Evolutionary conservation across 2,329 filamentous ascomycete species (phyloP).

Genomic region (Alternaria panax): DNA sequence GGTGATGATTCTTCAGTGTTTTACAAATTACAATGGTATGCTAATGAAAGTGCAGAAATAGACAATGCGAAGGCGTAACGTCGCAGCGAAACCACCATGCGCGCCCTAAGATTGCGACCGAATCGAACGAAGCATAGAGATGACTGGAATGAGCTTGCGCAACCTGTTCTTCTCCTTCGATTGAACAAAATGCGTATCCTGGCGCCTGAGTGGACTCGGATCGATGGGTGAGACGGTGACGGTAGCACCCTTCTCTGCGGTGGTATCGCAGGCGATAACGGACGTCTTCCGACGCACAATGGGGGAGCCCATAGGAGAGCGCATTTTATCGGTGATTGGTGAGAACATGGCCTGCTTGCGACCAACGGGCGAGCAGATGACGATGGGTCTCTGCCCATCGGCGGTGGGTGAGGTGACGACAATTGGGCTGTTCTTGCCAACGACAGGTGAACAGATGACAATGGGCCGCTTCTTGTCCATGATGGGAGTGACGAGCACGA

Average conservation of each 20-base stretch:
- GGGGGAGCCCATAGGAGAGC: conserved; percentile 30
- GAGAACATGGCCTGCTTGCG: conserved; percentile 29
- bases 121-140: conserved; percentile 20
- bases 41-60: not conserved
- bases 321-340: conserved; percentile 28
- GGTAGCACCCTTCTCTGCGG: conserved; percentile 19
- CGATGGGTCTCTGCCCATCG: conserved; percentile 28
- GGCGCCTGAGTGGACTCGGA: conserved; percentile 17
- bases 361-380: conserved; percentile 29
- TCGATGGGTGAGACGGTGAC: conserved; percentile 18
- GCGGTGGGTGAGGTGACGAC: conserved; percentile 27
- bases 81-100: not conserved
- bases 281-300: conserved; percentile 32
- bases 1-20: conserved; percentile 1
- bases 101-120: conserved; percentile 4
- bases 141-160: conserved; percentile 23
- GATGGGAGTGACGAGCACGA: conserved; percentile 31
- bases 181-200: conserved; percentile 31
- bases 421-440: conserved; percentile 32
- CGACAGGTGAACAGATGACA: conserved; percentile 35
- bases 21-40: conserved; percentile 3
- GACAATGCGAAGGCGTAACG: not conserved
- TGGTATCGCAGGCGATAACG: conserved; percentile 25
- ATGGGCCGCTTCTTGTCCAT: conserved; percentile 32
- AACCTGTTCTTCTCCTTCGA: conserved; percentile 27